phyloP scores from a whole-genome alignment of 345 rosid genomes.

The Hibiscus tridactylites region DNA sequence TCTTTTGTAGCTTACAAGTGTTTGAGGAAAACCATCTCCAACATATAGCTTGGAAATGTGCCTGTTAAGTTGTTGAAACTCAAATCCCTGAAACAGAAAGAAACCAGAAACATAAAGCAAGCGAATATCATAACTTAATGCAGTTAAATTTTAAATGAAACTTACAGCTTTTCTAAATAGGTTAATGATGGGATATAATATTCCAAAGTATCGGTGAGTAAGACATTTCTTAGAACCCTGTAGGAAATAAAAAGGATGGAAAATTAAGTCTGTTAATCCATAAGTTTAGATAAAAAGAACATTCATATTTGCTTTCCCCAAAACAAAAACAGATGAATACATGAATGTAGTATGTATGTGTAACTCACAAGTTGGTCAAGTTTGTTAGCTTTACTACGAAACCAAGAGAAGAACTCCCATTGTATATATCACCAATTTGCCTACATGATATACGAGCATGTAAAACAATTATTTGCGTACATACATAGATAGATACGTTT shows the following conservation, averaged over 20 bases:
- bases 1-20: slow-evolving; percentile 19
- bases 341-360: neutral
- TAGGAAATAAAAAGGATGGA: neutral
- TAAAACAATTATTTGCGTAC: neutral
- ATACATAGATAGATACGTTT: too few relatives aligned
- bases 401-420: slow-evolving; percentile 34
- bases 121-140: neutral
- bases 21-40: slow-evolving; percentile 15
- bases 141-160: neutral
- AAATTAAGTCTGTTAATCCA: neutral
- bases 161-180: slow-evolving; percentile 22
- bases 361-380: slow-evolving; percentile 32
- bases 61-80: neutral
- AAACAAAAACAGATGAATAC: neutral
- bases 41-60: slow-evolving; percentile 13
- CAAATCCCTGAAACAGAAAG: neutral
- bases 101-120: neutral
- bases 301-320: neutral
- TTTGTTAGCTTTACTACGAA: slow-evolving; percentile 27
- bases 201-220: slow-evolving; percentile 13
- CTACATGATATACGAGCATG: slow-evolving; percentile 12
- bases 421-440: slow-evolving; percentile 28
- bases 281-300: neutral
- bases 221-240: slow-evolving; percentile 23
- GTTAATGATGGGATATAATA: neutral